Evolutionary conservation across 176 grass and related monocot species (phyloP).

Genomic region (Oryza rufipogon): DNA sequence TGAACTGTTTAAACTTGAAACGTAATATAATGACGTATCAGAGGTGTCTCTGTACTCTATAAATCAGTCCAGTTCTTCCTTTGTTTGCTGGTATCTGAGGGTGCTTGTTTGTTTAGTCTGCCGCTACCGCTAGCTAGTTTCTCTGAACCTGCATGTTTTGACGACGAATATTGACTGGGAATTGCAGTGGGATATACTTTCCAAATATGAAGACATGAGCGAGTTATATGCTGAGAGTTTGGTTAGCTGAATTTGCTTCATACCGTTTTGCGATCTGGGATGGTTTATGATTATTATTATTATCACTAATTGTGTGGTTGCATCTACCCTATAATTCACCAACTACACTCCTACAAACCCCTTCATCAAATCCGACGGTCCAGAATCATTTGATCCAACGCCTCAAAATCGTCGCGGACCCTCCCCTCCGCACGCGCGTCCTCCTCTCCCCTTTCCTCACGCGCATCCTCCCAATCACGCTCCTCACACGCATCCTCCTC

Average conservation of each 20-base stretch:
- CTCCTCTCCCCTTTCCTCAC: too few relatives aligned
- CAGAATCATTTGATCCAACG: too few relatives aligned
- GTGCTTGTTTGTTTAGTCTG: neutral
- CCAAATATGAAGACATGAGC: neutral
- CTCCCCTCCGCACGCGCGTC: too few relatives aligned
- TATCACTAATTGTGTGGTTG: too few relatives aligned
- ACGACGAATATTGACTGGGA: neutral
- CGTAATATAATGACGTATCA: slow-evolving; percentile 28
- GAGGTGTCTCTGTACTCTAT: slow-evolving; percentile 10
- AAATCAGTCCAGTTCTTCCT: neutral
- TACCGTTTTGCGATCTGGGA: neutral
- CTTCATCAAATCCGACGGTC: too few relatives aligned
- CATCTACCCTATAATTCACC: too few relatives aligned
- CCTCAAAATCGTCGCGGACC: too few relatives aligned
- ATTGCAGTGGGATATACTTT: neutral
- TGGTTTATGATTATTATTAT: too few relatives aligned
- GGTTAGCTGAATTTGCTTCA: neutral
- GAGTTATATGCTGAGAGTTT: neutral
- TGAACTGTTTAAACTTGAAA: slow-evolving; percentile 30
- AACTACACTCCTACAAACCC: too few relatives aligned
- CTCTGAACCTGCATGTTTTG: neutral
- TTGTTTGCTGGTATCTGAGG: neutral
- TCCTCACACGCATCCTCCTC: too few relatives aligned
- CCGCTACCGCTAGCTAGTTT: neutral
- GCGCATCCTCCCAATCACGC: too few relatives aligned